Base-by-base conservation (phyloP, 202 grass and related monocot genomes). In the Saccharum hybrid region DNA sequence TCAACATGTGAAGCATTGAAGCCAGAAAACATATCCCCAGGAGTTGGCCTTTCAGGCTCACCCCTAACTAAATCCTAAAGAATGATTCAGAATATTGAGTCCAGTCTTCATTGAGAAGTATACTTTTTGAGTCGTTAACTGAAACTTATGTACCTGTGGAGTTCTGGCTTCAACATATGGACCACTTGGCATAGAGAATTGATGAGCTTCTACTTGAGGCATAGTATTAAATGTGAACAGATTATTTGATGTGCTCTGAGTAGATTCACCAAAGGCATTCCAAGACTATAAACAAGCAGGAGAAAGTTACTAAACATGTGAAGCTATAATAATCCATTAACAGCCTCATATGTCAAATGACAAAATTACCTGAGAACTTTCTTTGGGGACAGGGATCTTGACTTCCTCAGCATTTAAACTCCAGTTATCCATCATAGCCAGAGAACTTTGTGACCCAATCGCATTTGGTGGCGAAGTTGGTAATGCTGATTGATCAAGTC, bases 261-360 rank as follows among this genome's bases (percentile, higher is more conserved):
- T 87, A 86, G 87, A 88, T 82, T 84, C 83, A 74, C 83, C 79
- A 84, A 98, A 96, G 43, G 91, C 89, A 88, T 98, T 94, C 93
- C 93, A 99, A 72, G 79, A 57, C 93, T 96, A 88, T 7, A 91
- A 88, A 91, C 33, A 87, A 83, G 63, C 19, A 68, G 71, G 10
- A 34, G 73, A 70, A 75, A 38, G 39, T 78, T 43, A 67, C 3
- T 76, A 86, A 57, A 73, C 26, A 74, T 36, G 26, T 60, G 63
- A 76, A 74, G 21, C 30, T 66, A 68, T n/a, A 80, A 54, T 14
- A 75, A 83, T 64, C 12, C 30, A 71, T 30, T 64, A 80, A 72
- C 43, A 71, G 56, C 42, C 75, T 62, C 54, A 69, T 49, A 71
- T 81, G 61, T 70, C 42, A 16, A 80, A 68, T 80, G 16, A 16